These are phyloP conservation scores for Xylariaceae sp. DNA, from an alignment of 2,329 filamentous ascomycete species.

Conservation along the genomic window DNA sequence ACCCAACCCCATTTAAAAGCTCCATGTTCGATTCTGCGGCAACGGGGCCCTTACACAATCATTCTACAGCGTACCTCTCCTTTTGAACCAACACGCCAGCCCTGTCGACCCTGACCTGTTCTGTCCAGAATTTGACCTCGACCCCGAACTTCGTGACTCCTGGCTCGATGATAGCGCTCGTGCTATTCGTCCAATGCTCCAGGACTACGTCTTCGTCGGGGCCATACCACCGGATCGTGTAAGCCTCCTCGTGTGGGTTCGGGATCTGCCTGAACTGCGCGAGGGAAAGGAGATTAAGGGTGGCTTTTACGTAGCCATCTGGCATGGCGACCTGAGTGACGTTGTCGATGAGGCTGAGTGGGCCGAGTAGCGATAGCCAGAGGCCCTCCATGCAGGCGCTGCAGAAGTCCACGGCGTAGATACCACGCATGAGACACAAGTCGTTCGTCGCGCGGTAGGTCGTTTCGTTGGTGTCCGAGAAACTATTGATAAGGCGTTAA, in stretches of 20 bases:
- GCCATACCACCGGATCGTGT: constrained; percentile 30
- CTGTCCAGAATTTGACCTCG: constrained; percentile 28
- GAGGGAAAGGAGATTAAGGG: constrained; percentile 26
- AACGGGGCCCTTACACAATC: too few relatives aligned
- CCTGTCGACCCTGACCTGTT: constrained; percentile 28
- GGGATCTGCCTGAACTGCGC: constrained; percentile 27
- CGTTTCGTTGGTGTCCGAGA: constrained; percentile 25
- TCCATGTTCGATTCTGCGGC: too few relatives aligned
- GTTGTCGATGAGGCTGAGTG: constrained; percentile 28
- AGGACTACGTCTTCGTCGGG: constrained; percentile 19
- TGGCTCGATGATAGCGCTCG: constrained; percentile 22
- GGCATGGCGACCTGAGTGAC: constrained; percentile 21
- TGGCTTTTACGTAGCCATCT: constrained; percentile 24
- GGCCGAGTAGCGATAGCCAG: constrained; percentile 28
- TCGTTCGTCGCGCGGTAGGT: constrained; percentile 33
- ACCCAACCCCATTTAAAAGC: too few relatives aligned
- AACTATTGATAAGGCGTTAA: too few relatives aligned
- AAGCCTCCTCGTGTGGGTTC: constrained; percentile 24
- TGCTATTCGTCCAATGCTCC: constrained; percentile 28
- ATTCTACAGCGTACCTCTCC: constrained; percentile 21
- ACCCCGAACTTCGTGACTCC: constrained; percentile 21
- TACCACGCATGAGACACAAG: too few relatives aligned
- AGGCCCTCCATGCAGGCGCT: constrained; percentile 31
- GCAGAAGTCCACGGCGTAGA: constrained; percentile 32
- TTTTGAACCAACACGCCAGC: constrained; percentile 18